These are phyloP conservation scores for Monosporozyma siamensis DNA, from an alignment of 805 yeast species.

Conservation along the genomic window DNA sequence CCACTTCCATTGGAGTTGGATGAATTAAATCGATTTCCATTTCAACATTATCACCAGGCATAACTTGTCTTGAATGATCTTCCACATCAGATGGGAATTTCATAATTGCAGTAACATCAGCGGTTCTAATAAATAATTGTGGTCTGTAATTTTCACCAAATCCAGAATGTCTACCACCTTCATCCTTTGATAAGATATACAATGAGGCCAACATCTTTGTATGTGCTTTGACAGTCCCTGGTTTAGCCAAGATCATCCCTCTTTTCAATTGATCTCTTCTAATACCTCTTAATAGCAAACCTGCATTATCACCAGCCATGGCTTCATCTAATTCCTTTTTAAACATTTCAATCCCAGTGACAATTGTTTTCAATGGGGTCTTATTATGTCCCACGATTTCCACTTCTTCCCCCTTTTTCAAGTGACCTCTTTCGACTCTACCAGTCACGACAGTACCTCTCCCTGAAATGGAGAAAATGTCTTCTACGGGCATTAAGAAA, in stretches of 20 bases:
- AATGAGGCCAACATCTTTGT: conserved; percentile 87
- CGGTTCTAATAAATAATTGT: conserved; percentile 92
- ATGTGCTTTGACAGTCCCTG: conserved; percentile 87
- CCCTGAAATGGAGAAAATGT: conserved; percentile 95
- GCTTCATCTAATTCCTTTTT: conserved; percentile 97
- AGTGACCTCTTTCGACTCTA: conserved; percentile 95
- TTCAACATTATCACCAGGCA: conserved; percentile 98
- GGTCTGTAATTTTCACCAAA: conserved; percentile 97
- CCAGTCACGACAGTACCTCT: conserved; percentile 99
- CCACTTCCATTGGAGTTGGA: conserved; percentile 90
- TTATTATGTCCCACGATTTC: conserved; percentile 92
- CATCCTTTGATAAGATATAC: conserved; percentile 89
- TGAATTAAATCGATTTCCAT: conserved; percentile 83
- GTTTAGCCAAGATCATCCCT: conserved; percentile 96
- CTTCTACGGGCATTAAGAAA: conserved; percentile 95
- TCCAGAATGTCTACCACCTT: conserved; percentile 99
- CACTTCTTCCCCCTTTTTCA: conserved; percentile 97
- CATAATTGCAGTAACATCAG: conserved; percentile 85
- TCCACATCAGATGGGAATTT: conserved; percentile 77
- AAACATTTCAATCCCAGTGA: conserved; percentile 99
- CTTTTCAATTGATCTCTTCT: conserved; percentile 94
- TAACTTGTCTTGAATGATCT: conserved; percentile 82
- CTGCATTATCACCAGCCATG: conserved; percentile 99
- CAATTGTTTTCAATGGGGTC: conserved; percentile 83
- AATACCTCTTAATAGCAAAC: conserved; percentile 93